Percentiles rank a stretch among this genome's conserved stretches.
These are phyloP conservation scores for Hypoxylon fuscum DNA, from an alignment of 495 filamentous ascomycete species.

Conservation along the genomic window DNA sequence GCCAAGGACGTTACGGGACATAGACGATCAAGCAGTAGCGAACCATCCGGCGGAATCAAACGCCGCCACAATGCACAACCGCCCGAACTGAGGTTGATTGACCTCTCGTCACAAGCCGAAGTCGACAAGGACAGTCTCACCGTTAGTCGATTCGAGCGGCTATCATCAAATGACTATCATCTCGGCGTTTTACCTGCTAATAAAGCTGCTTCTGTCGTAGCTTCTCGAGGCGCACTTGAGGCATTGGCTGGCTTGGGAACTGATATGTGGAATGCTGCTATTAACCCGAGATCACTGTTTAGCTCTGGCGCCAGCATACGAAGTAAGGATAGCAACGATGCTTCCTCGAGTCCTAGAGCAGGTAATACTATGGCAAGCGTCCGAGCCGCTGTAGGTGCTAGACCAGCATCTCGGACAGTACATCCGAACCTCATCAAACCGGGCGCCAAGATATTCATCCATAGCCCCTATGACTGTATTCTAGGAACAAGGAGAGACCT, in stretches of 20 bases:
- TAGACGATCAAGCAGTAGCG: slow-evolving; percentile 50
- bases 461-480: slow-evolving; percentile 95
- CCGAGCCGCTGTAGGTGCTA: slow-evolving; percentile 23
- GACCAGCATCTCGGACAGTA: slow-evolving; percentile 33
- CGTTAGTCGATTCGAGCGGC: slow-evolving; percentile 81
- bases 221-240: slow-evolving; percentile 75
- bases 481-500: slow-evolving; percentile 85
- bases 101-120: slow-evolving; percentile 81
- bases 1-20: slow-evolving; percentile 23
- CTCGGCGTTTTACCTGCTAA: slow-evolving; percentile 82
- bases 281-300: slow-evolving; percentile 85
- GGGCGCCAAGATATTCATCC: slow-evolving; percentile 92
- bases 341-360: slow-evolving; percentile 43
- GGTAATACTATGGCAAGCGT: slow-evolving; percentile 42
- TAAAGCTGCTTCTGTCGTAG: slow-evolving; percentile 64
- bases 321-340: slow-evolving; percentile 71
- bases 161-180: slow-evolving; percentile 94
- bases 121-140: slow-evolving; percentile 80
- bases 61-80: slow-evolving; percentile 78
- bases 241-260: slow-evolving; percentile 65
- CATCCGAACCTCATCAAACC: slow-evolving; percentile 63
- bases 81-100: slow-evolving; percentile 90
- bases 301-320: slow-evolving; percentile 85
- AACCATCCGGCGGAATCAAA: slow-evolving; percentile 66
- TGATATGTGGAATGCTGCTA: slow-evolving; percentile 78